Percentiles rank a stretch among this genome's conserved stretches.
Evolutionary conservation across 495 filamentous ascomycete genomes (phyloP).

Genomic region (Hypoxylon crocopeplum): DNA sequence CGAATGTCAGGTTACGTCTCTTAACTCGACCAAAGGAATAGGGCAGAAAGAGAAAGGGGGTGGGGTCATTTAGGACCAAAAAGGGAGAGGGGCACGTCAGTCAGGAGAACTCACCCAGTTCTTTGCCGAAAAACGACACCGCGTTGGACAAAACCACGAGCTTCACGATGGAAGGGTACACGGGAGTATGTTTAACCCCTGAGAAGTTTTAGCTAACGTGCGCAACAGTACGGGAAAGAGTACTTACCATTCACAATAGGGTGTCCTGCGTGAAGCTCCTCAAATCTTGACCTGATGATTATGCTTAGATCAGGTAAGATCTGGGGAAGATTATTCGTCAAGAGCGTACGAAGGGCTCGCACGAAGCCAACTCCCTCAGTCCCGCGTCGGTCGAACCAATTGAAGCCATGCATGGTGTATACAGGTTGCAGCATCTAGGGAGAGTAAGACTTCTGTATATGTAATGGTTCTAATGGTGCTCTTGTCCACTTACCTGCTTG

Average conservation of each 20-base stretch:
- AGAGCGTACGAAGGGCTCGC: slow-evolving; percentile 34
- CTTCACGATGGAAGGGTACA: slow-evolving; percentile 13
- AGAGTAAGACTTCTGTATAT: no score
- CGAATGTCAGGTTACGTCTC: not conserved
- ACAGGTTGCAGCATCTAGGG: slow-evolving; percentile 41
- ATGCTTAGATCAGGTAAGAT: slow-evolving; percentile 21
- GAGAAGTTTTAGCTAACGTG: not conserved
- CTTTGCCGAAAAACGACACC: slow-evolving; percentile 22
- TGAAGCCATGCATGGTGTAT: slow-evolving; percentile 43
- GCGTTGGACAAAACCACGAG: slow-evolving; percentile 23
- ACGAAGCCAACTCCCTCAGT: slow-evolving; percentile 37
- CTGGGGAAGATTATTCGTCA: slow-evolving; percentile 37
- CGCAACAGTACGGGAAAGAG: not conserved
- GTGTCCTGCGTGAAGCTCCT: not conserved
- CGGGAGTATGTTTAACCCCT: not conserved
- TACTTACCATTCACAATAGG: slow-evolving; percentile 15
- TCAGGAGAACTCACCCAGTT: slow-evolving; percentile 12
- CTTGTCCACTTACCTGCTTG: slow-evolving; percentile 9
- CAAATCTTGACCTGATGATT: not conserved
- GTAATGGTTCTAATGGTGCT: no score
- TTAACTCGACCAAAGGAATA: no score
- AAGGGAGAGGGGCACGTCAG: no score
- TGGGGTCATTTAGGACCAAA: no score
- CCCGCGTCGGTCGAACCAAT: slow-evolving; percentile 29
- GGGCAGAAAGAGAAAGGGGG: no score